Conservation (phyloP, 2,329 filamentous ascomycete species). For the Diaporthe citriasiana region DNA sequence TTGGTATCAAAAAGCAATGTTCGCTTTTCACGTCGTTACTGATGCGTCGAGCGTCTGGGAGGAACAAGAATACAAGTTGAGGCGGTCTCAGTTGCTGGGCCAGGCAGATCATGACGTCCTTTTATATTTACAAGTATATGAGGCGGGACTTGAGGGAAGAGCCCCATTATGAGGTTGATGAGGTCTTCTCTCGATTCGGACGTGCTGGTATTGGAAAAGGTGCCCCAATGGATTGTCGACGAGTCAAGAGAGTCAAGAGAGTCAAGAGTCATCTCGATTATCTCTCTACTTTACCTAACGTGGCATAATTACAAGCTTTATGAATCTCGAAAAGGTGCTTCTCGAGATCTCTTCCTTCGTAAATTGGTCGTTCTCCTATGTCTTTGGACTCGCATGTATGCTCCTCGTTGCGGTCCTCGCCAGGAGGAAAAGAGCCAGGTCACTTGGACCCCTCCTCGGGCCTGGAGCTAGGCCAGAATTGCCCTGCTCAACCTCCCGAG, state of each 20-base stretch:
- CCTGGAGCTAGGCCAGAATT: background rate
- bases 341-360: background rate
- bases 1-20: background rate
- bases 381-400: too few relatives aligned
- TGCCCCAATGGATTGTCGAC: background rate
- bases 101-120: background rate
- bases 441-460: too few relatives aligned
- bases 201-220: background rate
- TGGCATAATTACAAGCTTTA: background rate
- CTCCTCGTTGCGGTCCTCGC: background rate
- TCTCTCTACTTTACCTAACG: background rate
- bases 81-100: background rate
- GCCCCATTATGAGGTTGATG: background rate
- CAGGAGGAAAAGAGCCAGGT: background rate
- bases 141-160: background rate
- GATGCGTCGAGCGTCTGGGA: background rate
- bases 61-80: background rate
- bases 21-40: background rate
- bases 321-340: background rate
- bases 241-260: constrained; percentile 21
- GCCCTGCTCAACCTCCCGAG: background rate
- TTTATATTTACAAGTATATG: background rate
- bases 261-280: constrained; percentile 27
- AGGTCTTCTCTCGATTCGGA: background rate
- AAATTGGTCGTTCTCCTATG: background rate